Evolutionary conservation across 352 stramenopile species (phyloP).

Genomic region (Phytophthora agathidicida): DNA sequence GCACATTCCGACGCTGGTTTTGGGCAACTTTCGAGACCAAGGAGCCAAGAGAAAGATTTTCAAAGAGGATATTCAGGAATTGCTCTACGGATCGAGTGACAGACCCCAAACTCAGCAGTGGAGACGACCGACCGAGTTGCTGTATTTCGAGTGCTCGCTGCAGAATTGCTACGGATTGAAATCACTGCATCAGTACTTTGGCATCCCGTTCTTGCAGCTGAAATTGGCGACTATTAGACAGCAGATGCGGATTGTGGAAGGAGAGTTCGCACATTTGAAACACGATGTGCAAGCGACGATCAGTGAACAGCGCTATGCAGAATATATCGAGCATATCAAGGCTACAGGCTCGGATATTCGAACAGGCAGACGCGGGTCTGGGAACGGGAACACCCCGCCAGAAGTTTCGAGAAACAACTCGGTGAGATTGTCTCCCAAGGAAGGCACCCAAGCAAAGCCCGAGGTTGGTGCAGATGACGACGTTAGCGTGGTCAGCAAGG

Average conservation of each 20-base stretch:
- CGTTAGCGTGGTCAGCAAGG: constrained; percentile 27
- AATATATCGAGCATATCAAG: constrained; percentile 80
- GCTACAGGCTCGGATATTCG: constrained; percentile 74
- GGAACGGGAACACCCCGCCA: constrained; percentile 11
- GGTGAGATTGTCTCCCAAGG: constrained; percentile 8
- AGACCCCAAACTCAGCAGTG: constrained; percentile 40
- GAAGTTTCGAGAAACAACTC: constrained; percentile 17
- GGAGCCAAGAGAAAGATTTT: constrained; percentile 79
- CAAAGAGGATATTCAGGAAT: constrained; percentile 82
- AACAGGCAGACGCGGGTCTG: constrained; percentile 51
- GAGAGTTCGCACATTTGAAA: constrained; percentile 75
- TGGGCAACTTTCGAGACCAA: constrained; percentile 84
- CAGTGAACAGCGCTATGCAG: constrained; percentile 68
- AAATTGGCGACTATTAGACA: constrained; percentile 81
- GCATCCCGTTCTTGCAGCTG: constrained; percentile 83
- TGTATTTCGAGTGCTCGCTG: constrained; percentile 88
- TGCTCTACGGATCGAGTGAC: constrained; percentile 63
- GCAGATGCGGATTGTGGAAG: constrained; percentile 75
- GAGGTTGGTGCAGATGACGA: constrained; percentile 17
- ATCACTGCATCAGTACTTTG: constrained; percentile 86
- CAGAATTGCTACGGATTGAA: constrained; percentile 87
- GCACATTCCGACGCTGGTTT: constrained; percentile 80
- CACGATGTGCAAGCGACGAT: constrained; percentile 78
- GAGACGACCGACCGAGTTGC: constrained; percentile 59
- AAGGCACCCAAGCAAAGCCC: background rate